Conservation (phyloP, 768 basidiomycete species). For the Tulasnella sp. region DNA sequence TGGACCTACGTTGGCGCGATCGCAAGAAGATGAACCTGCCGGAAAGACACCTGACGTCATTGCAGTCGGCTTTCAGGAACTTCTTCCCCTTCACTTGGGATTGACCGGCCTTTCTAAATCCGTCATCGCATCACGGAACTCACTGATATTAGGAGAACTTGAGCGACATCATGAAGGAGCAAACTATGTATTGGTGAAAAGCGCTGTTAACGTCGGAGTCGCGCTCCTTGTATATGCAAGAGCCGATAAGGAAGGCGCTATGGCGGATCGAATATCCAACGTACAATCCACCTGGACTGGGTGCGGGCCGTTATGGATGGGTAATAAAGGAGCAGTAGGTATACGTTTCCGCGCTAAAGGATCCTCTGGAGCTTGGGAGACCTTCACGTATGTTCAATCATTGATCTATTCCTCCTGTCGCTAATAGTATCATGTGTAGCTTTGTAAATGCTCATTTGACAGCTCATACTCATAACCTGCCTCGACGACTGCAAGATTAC, state of each 20-base stretch:
- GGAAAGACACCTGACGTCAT: constrained; percentile 53
- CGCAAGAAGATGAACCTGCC: constrained; percentile 42
- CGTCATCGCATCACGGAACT: constrained; percentile 55
- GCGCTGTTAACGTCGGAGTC: constrained; percentile 73
- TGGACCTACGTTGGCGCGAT: constrained; percentile 64
- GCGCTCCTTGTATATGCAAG: constrained; percentile 78
- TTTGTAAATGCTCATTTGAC: constrained; percentile 91
- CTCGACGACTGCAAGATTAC: constrained; percentile 61
- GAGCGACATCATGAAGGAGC: constrained; percentile 59
- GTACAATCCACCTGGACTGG: constrained; percentile 69
- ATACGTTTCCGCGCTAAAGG: constrained; percentile 63
- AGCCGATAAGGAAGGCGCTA: constrained; percentile 38
- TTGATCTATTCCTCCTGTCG: too few species aligned
- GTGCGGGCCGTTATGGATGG: constrained; percentile 61
- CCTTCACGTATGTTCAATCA: constrained; percentile 76
- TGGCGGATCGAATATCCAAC: constrained; percentile 47
- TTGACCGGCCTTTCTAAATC: constrained; percentile 61
- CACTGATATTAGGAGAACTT: constrained; percentile 61
- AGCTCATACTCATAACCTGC: constrained; percentile 56
- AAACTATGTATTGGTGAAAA: constrained; percentile 63
- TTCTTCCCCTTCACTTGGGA: constrained; percentile 78
- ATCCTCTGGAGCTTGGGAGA: constrained; percentile 43
- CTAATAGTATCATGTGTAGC: constrained; percentile 34
- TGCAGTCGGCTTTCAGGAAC: constrained; percentile 87
- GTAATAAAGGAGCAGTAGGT: constrained; percentile 92